Conservation (phyloP, 1,284 basidiomycete genomes). For the Puccinia sorghi region DNA sequence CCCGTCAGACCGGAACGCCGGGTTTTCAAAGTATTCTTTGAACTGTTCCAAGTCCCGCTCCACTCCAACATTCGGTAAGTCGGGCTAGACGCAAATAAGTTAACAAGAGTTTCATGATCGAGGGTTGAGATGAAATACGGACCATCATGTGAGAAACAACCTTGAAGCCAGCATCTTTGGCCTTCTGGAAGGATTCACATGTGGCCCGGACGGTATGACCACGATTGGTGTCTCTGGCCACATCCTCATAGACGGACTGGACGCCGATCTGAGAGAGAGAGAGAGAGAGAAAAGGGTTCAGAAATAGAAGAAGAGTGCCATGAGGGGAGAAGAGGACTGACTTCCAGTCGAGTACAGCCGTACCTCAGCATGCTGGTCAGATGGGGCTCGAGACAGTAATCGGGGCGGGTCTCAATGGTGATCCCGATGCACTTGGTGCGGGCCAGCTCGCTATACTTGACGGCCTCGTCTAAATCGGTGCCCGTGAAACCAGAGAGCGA, state of each 20-base stretch:
- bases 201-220: constrained; percentile 94
- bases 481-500: constrained; percentile 93
- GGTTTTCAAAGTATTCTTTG: constrained; percentile 97
- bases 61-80: constrained; percentile 90
- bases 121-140: constrained; percentile 5
- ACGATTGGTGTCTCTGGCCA: constrained; percentile 95
- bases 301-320: not conserved
- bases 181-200: constrained; percentile 94
- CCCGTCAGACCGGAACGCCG: constrained; percentile 93
- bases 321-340: constrained; percentile 30
- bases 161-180: constrained; percentile 99
- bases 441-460: constrained; percentile 92
- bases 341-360: constrained; percentile 91
- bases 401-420: constrained; percentile 97
- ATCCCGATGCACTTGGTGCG: constrained; percentile 99
- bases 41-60: constrained; percentile 98
- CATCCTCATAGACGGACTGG: constrained; percentile 98
- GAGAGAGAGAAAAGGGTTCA: not conserved
- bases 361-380: constrained; percentile 95
- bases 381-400: constrained; percentile 97
- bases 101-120: not conserved
- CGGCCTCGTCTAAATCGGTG: constrained; percentile 93
- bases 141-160: constrained; percentile 97
- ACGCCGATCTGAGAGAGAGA: constrained; percentile 73
- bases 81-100: constrained; percentile 56